These are phyloP conservation scores for Wickerhamomyces sp. DNA, from an alignment of 1,139 yeast species.

Conservation along the genomic window DNA sequence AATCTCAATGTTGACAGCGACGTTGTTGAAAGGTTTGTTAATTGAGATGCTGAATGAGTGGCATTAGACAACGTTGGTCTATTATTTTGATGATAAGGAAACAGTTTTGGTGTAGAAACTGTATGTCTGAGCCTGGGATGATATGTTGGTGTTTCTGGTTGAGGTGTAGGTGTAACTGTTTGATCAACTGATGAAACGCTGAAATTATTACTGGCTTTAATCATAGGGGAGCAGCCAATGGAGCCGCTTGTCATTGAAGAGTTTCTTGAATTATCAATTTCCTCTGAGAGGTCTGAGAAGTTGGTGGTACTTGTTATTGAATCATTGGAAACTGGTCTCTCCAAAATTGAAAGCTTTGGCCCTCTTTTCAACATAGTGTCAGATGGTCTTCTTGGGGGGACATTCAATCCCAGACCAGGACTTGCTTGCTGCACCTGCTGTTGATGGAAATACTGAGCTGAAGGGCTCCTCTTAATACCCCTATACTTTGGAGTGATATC, in stretches of 20 bases:
- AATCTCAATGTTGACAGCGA: slow-evolving; percentile 18
- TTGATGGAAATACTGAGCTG: slow-evolving; percentile 5
- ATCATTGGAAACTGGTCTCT: slow-evolving; percentile 26
- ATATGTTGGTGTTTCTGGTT: neutral
- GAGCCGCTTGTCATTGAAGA: slow-evolving; percentile 24
- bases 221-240: slow-evolving; percentile 13
- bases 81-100: neutral
- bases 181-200: neutral
- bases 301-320: slow-evolving; percentile 18
- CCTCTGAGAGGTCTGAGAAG: slow-evolving; percentile 19
- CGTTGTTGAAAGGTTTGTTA: slow-evolving; percentile 6
- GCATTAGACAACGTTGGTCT: neutral
- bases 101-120: neutral
- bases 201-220: slow-evolving; percentile 1
- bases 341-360: slow-evolving; percentile 13
- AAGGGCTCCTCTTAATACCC: slow-evolving; percentile 1
- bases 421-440: neutral
- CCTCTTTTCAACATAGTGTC: slow-evolving; percentile 14
- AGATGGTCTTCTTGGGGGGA: slow-evolving; percentile 22
- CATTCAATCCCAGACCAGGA: slow-evolving; percentile 18
- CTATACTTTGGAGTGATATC: slow-evolving; percentile 10
- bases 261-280: slow-evolving; percentile 18
- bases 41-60: slow-evolving; percentile 5
- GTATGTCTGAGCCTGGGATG: slow-evolving; percentile 1
- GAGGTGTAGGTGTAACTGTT: neutral